Conservation (phyloP, 768 basidiomycete species). For the Crassisporium funariophilum region DNA sequence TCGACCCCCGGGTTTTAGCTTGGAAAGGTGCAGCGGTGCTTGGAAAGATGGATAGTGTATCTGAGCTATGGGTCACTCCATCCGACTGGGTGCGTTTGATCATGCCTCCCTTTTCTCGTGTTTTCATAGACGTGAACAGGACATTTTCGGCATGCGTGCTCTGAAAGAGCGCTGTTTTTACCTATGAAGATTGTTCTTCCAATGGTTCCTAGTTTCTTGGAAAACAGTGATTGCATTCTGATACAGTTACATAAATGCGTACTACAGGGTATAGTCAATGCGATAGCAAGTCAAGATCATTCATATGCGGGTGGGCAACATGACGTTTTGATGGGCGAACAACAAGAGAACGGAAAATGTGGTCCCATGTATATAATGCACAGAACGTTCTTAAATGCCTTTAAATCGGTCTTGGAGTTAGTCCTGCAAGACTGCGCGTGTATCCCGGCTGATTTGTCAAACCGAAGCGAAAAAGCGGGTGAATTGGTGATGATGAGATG, state of each 20-base stretch:
- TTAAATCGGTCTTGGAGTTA: too few species aligned
- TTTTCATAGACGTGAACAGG: slow-evolving; percentile 52
- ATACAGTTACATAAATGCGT: too few species aligned
- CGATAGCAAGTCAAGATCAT: too few species aligned
- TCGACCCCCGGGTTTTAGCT: slow-evolving; percentile 85
- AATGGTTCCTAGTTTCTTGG: too few species aligned
- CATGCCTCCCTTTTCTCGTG: slow-evolving; percentile 4
- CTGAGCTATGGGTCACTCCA: slow-evolving; percentile 86
- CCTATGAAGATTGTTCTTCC: slow-evolving; percentile 44
- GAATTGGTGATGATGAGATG: slow-evolving; percentile 4
- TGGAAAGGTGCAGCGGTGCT: slow-evolving; percentile 97
- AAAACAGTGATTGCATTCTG: background rate
- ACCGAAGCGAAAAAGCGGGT: slow-evolving; percentile 10
- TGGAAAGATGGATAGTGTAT: slow-evolving; percentile 87
- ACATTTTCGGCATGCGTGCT: slow-evolving; percentile 76
- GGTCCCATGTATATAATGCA: too few species aligned
- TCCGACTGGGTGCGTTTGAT: slow-evolving; percentile 74
- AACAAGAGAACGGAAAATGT: too few species aligned
- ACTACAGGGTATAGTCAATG: too few species aligned
- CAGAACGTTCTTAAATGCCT: too few species aligned
- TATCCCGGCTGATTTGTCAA: too few species aligned
- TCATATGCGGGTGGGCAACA: too few species aligned
- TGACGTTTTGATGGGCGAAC: too few species aligned
- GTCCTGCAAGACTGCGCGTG: too few species aligned
- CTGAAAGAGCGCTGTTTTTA: slow-evolving; percentile 84